Evolutionary conservation across 495 filamentous ascomycete species (phyloP).

Genomic region (Aspergillus steynii): DNA sequence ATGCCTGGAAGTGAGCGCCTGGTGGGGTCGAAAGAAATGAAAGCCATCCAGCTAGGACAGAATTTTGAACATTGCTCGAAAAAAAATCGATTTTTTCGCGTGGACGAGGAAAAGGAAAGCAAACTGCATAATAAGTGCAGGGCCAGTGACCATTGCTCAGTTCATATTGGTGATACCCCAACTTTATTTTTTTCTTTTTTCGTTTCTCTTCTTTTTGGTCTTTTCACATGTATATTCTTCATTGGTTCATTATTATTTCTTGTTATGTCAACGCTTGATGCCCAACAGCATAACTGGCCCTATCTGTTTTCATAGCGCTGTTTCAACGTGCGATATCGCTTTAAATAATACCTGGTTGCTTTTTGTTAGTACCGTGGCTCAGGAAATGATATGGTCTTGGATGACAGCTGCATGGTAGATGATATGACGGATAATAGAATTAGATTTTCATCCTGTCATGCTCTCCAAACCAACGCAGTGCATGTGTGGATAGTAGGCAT

Average conservation of each 20-base stretch:
- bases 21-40: slow-evolving; percentile 79
- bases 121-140: slow-evolving; percentile 18
- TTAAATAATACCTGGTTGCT: slow-evolving; percentile 79
- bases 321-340: slow-evolving; percentile 84
- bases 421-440: slow-evolving; percentile 8
- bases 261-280: slow-evolving; percentile 12
- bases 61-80: slow-evolving; percentile 16
- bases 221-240: slow-evolving; percentile 31
- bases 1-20: slow-evolving; percentile 91
- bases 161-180: slow-evolving; percentile 52
- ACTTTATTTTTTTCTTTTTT: slow-evolving; percentile 21
- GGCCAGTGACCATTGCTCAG: slow-evolving; percentile 37
- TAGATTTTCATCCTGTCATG: neutral
- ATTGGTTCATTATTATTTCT: neutral
- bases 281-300: slow-evolving; percentile 17
- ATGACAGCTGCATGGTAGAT: slow-evolving; percentile 26
- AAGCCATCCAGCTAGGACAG: slow-evolving; percentile 12
- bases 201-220: slow-evolving; percentile 11
- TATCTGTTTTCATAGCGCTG: slow-evolving; percentile 69
- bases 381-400: slow-evolving; percentile 9
- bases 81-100: slow-evolving; percentile 18
- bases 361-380: slow-evolving; percentile 22
- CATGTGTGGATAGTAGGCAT: neutral
- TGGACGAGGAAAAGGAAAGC: slow-evolving; percentile 19
- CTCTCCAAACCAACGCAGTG: neutral